These are phyloP conservation scores for Ceratobasidium sp. DNA, from an alignment of 1,284 basidiomycete genomes.

Conservation along the genomic window DNA sequence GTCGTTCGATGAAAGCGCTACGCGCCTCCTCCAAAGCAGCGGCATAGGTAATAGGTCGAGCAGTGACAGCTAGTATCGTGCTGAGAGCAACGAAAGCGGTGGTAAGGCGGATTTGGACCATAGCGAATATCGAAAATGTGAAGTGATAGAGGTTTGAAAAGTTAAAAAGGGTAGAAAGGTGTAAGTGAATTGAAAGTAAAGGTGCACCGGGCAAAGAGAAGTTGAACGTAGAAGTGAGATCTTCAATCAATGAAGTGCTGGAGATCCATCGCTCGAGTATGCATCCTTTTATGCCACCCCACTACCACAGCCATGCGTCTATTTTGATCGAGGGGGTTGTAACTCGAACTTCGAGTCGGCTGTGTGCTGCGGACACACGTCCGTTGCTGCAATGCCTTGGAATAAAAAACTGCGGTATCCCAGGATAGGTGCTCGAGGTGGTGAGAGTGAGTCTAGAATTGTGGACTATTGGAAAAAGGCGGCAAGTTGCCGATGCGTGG, in stretches of 20 bases:
- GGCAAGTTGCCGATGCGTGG: too few relatives aligned
- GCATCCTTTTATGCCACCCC: neutral
- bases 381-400: neutral
- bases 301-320: too few relatives aligned
- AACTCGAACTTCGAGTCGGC: neutral
- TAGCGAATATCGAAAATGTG: neutral
- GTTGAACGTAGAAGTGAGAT: neutral
- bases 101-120: slow-evolving; percentile 10
- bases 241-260: slow-evolving; percentile 27
- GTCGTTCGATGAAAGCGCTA: neutral
- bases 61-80: neutral
- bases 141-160: neutral
- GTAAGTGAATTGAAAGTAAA: neutral
- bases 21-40: neutral
- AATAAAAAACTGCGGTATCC: slow-evolving; percentile 2
- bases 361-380: neutral
- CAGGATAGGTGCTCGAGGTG: neutral
- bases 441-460: too few relatives aligned
- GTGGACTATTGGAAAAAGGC: too few relatives aligned
- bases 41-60: neutral
- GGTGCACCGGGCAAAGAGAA: slow-evolving; percentile 17
- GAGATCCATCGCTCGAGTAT: neutral
- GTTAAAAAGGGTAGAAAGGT: neutral
- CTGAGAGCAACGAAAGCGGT: slow-evolving; percentile 17
- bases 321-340: neutral